Evolutionary conservation across 208 protist species (phyloP).

Genomic region (Novymonas esmeraldas): DNA sequence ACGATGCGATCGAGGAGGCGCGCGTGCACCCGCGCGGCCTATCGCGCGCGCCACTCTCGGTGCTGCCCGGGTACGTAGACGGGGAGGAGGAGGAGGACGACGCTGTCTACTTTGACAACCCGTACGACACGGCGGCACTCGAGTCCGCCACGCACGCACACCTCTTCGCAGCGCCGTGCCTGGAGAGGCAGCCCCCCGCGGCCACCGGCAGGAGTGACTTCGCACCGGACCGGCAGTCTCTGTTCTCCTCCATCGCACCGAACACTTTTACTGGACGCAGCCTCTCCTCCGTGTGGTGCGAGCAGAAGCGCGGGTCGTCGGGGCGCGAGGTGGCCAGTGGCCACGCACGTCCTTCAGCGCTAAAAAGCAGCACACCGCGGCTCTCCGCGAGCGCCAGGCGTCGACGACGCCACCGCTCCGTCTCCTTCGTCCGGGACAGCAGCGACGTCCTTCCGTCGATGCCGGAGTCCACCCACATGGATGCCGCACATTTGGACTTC

Average conservation of each 20-base stretch:
- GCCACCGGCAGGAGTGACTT: background rate
- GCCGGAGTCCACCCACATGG: too few relatives aligned
- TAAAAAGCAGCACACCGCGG: slow-evolving; percentile 4
- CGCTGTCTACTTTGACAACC: slow-evolving; percentile 6
- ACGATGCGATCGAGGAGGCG: slow-evolving; percentile 14
- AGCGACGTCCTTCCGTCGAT: background rate
- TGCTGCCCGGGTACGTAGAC: slow-evolving; percentile 17
- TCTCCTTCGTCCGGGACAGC: slow-evolving; percentile 21
- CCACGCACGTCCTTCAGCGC: slow-evolving; percentile 1
- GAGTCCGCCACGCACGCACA: too few relatives aligned
- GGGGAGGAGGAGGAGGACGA: background rate
- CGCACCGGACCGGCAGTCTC: slow-evolving; percentile 4
- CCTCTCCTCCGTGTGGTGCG: background rate
- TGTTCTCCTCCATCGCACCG: slow-evolving; percentile 26
- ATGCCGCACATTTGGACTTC: slow-evolving; percentile 8
- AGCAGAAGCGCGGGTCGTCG: background rate
- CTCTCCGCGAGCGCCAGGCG: slow-evolving; percentile 11
- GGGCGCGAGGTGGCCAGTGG: background rate
- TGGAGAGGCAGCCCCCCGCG: too few relatives aligned
- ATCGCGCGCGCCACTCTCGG: slow-evolving; percentile 8
- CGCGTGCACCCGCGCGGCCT: background rate
- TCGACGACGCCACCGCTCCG: slow-evolving; percentile 7
- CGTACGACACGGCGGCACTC: background rate
- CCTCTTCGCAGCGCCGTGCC: too few relatives aligned
- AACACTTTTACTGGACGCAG: slow-evolving; percentile 20